Evolutionary conservation across 208 protist genomes (phyloP), one percentile per base, ranked within the genome.

Genomic region (Sergeia podlipaevii): DNA sequence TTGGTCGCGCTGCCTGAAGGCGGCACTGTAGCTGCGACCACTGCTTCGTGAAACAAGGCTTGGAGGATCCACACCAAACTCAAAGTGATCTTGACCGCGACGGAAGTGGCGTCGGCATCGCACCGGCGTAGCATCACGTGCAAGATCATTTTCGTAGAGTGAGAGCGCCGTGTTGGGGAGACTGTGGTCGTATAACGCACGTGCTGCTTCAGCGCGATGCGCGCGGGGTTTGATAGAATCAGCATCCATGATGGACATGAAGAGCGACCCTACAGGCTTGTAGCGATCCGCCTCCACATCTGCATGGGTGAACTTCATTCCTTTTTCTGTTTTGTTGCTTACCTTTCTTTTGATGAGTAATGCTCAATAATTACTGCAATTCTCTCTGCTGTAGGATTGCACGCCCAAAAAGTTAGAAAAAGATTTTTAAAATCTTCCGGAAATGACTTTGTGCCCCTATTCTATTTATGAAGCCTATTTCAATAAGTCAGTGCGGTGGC

Each of bases 181-280:
- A 43, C 78, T 91, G 26, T 70, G 68, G 18, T 80, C 62, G 28
- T 74, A 74, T 21, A 60, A 36, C 11, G 23, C 23, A 17, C 56
- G 49, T 0, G 74, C 69, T 2, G 13, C 28, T n/a, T 36, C 30
- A n/a, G 65, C 74, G 23, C 70, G 69, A 27, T 77, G 73, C 2
- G 39, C 36, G 8, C 52, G 50, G 0, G 54, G 70, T 27, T 39
- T 46, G 38, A 70, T 45, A 4, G 73, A 77, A 42, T 87, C 78
- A 2, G 52, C 26, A 53, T 81, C 84, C 54, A 91, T 70, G 10
- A 70, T 36, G 29, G 61, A 55, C 33, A 86, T 59, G 46, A 91
- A 91, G 36, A 89, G 69, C 2, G 84, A 85, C 10, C 84, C 84
- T 1, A 81, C 71, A 3, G 80, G 84, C 44, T 74, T 82, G 51